Evolutionary conservation across 179 eudicot species (phyloP), one percentile per base, ranked within the genome.

Genomic region (Silene vulgaris): DNA sequence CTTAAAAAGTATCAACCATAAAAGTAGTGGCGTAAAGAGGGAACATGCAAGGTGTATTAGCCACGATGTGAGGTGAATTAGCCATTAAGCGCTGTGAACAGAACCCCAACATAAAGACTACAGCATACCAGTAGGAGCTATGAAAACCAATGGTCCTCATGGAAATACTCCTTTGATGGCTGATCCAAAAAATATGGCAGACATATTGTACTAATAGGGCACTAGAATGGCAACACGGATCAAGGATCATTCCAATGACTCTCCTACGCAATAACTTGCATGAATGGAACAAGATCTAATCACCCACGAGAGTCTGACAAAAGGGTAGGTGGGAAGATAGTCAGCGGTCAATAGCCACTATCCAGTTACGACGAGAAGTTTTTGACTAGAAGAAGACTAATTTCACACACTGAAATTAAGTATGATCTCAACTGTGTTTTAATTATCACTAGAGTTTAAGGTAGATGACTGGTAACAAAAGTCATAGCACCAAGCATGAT

Each of bases 291-390:
- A 26, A 8, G 16, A 59, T 6, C 7, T 48, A 48, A 63, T 63
- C 67, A 63, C 35, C 0, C 67, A 63, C 35, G 6, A 63, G 67
- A 26, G 67, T 63, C 67, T 26, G 67, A 63, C 67, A 63, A 26
- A 63, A 63, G 35, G 67, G 14, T 28, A 59, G 26, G 8, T 19
- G 26, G 21, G 64, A 19, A 59, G 64, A 59, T 19, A 59, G 28
- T 59, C 20, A 59, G 17, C 9, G 28, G 21, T 54, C 16, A 54
- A 54, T 12, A 54, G 60, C 64, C 28, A 19, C 64, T 48, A 48
- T 14, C 54, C 54, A 48, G 54, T 48, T 48, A 48, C 54, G 11
- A 48, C 14, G 54, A 19, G 28, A 59, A 19, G 26, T 17, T 59
- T 1, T 59, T 26, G 37, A 26, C 67, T 11, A 28, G 17, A 30